These are phyloP conservation scores for Crepidotus variabilis DNA, from an alignment of 768 basidiomycete genomes.

Conservation along the genomic window DNA sequence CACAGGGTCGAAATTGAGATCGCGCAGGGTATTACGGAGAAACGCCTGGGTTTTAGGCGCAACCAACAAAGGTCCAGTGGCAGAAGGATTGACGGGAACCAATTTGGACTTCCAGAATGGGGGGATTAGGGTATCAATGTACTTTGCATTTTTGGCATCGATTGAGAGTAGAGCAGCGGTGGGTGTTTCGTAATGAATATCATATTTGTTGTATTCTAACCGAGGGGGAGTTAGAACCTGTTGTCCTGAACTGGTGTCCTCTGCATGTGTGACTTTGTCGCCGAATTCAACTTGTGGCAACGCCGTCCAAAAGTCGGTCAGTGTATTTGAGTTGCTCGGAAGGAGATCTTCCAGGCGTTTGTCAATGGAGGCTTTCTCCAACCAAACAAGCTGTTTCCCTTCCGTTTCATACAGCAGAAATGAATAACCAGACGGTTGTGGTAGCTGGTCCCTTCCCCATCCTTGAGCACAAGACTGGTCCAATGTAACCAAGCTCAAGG, in stretches of 20 bases:
- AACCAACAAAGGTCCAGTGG: constrained; percentile 54
- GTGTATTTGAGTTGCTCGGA: constrained; percentile 1
- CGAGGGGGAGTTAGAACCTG: constrained; percentile 14
- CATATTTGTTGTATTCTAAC: constrained; percentile 14
- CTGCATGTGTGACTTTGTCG: not conserved
- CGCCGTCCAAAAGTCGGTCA: constrained; percentile 16
- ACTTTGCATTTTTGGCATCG: constrained; percentile 31
- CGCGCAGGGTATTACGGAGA: constrained; percentile 52
- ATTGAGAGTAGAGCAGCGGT: constrained; percentile 51
- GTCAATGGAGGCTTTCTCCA: constrained; percentile 55
- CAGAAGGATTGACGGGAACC: constrained; percentile 46
- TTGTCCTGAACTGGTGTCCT: constrained; percentile 7
- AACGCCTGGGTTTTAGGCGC: constrained; percentile 24
- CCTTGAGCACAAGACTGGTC: constrained; percentile 16
- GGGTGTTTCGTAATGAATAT: constrained; percentile 39
- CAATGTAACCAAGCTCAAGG: constrained; percentile 42
- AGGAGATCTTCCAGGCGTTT: constrained; percentile 9
- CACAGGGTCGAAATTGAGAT: constrained; percentile 64
- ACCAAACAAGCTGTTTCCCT: constrained; percentile 50
- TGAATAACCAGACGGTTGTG: not conserved
- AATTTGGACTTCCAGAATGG: constrained; percentile 68
- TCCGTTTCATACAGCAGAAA: not conserved
- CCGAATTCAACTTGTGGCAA: constrained; percentile 1
- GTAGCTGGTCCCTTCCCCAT: not conserved
- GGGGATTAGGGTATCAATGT: constrained; percentile 64